phyloP scores from a whole-genome alignment of 1,139 yeast species.

The Candida mesenterica region DNA sequence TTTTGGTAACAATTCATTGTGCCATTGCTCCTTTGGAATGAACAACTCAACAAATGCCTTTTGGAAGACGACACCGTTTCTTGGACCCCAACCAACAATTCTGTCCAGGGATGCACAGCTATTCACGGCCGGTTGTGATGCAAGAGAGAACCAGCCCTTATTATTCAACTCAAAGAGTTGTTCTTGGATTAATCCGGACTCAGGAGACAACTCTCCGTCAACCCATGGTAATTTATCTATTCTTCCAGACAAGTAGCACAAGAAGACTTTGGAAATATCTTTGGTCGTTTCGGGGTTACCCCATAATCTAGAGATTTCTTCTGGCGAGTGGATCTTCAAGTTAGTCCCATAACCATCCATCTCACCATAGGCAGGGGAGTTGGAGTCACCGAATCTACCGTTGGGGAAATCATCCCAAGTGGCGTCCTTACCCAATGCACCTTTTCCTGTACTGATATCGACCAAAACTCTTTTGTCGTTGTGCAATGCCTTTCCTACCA shows the following conservation, averaged over 20 bases:
- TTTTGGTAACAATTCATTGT: conserved; percentile 47
- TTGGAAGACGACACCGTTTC: conserved; percentile 87
- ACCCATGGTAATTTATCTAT: conserved; percentile 89
- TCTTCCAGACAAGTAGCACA: conserved; percentile 71
- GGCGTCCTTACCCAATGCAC: conserved; percentile 84
- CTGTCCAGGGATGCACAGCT: conserved; percentile 75
- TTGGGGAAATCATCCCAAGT: conserved; percentile 99
- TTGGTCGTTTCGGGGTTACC: conserved; percentile 66
- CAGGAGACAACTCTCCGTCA: conserved; percentile 79
- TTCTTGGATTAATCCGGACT: conserved; percentile 90
- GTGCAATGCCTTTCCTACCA: conserved; percentile 26
- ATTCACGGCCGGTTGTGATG: conserved; percentile 94
- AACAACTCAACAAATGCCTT: conserved; percentile 87
- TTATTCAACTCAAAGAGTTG: conserved; percentile 77
- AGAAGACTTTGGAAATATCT: conserved; percentile 70
- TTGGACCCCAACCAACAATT: conserved; percentile 94
- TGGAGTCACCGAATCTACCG: conserved; percentile 96
- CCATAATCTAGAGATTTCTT: conserved; percentile 74
- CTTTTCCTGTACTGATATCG: conserved; percentile 82
- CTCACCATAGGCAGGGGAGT: conserved; percentile 97
- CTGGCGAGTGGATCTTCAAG: conserved; percentile 66
- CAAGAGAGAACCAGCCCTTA: conserved; percentile 78
- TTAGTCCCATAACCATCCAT: conserved; percentile 97
- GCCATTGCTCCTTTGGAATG: conserved; percentile 70
- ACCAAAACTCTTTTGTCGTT: conserved; percentile 54